Evolutionary conservation across 257 asterid genomes (phyloP).

Genomic region (Solanum tarapatanum): DNA sequence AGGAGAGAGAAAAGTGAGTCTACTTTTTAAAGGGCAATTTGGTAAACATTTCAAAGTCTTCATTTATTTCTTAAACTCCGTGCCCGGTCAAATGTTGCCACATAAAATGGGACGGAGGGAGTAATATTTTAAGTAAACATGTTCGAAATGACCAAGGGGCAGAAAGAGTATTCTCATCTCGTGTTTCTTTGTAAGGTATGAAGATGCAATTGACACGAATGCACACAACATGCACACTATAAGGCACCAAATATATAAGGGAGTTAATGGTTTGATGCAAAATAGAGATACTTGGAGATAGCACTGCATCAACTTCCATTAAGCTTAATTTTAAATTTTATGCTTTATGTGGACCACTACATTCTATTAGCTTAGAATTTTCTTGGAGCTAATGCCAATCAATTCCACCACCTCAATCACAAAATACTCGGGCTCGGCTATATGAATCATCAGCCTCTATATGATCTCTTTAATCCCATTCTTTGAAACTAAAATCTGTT

Average conservation of each 20-base stretch:
- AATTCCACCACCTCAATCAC: background rate
- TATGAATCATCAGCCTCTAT: background rate
- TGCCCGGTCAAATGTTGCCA: no score
- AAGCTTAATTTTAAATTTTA: background rate
- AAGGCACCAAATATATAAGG: background rate
- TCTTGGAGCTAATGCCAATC: background rate
- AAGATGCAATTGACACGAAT: background rate
- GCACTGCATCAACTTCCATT: background rate
- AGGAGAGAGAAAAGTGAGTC: no score
- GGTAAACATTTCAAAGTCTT: no score
- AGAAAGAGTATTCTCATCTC: background rate
- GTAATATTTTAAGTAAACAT: background rate
- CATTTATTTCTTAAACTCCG: no score
- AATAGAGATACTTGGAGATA: background rate
- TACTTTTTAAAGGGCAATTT: no score
- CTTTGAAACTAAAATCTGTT: background rate
- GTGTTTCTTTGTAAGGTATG: background rate
- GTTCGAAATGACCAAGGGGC: background rate
- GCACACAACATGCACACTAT: background rate
- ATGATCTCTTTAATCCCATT: background rate
- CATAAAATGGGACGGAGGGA: no score
- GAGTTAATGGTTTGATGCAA: background rate
- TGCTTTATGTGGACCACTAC: background rate
- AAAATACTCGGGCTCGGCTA: background rate
- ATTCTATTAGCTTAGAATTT: background rate